phyloP scores from a whole-genome alignment of 352 stramenopile genomes.

The Phytophthora constricta region DNA sequence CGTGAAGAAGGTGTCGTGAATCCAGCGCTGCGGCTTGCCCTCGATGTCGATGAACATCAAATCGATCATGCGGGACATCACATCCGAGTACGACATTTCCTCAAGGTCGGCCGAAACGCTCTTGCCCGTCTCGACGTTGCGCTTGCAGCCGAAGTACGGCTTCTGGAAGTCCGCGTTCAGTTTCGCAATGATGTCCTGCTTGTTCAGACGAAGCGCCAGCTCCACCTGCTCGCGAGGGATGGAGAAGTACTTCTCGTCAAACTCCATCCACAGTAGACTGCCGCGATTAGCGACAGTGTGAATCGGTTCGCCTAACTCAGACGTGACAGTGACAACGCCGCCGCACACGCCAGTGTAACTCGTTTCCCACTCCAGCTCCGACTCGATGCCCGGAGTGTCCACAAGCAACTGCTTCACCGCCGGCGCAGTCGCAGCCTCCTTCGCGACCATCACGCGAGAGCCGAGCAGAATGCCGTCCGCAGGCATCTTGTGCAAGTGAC shows the following conservation, averaged over 20 bases:
- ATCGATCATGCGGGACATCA: conserved; percentile 76
- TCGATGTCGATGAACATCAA: conserved; percentile 76
- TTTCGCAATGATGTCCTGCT: conserved; percentile 74
- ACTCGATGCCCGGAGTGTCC: conserved; percentile 72
- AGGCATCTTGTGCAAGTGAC: conserved; percentile 73
- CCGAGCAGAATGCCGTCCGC: conserved; percentile 82
- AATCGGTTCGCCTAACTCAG: conserved; percentile 86
- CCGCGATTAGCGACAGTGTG: conserved; percentile 87
- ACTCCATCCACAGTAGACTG: conserved; percentile 79
- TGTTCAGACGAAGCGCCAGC: conserved; percentile 69
- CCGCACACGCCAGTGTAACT: conserved; percentile 75
- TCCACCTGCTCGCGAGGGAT: conserved; percentile 76
- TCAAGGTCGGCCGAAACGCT: conserved; percentile 61
- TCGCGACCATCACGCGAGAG: conserved; percentile 88
- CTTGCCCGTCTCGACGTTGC: conserved; percentile 44
- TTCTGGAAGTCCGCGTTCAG: conserved; percentile 92
- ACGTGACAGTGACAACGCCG: conserved; percentile 84
- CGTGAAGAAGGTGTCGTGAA: conserved; percentile 71
- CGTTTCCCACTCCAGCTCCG: conserved; percentile 80
- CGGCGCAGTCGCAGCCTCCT: conserved; percentile 83
- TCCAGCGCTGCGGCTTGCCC: conserved; percentile 67
- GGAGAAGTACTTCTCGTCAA: conserved; percentile 88
- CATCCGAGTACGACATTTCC: conserved; percentile 88
- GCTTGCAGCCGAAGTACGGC: conserved; percentile 84
- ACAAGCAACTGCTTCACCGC: conserved; percentile 91